These are phyloP conservation scores for Colletotrichum scovillei DNA, from an alignment of 2,329 filamentous ascomycete genomes.

Conservation along the genomic window DNA sequence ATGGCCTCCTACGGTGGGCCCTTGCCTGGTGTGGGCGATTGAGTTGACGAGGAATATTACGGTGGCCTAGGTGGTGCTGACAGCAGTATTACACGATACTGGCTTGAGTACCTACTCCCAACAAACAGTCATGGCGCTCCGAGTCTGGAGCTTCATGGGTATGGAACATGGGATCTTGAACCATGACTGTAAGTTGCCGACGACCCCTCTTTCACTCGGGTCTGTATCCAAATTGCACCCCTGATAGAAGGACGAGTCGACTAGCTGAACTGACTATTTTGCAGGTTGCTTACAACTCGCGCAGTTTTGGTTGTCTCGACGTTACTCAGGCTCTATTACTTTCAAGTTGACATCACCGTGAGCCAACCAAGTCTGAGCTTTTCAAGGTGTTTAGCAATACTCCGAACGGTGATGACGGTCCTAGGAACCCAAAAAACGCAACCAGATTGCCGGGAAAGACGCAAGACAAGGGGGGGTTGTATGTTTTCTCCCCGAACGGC, in stretches of 20 bases:
- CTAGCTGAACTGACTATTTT: neutral
- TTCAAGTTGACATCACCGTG: neutral
- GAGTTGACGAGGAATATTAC: neutral
- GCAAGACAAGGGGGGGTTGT: constrained; percentile 1
- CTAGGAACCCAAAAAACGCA: constrained; percentile 2
- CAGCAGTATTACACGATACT: neutral
- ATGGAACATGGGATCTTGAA: neutral
- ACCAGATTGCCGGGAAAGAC: constrained; percentile 28
- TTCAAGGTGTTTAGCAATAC: neutral
- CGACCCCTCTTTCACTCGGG: neutral
- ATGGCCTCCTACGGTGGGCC: neutral
- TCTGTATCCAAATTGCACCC: neutral
- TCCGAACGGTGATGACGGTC: neutral
- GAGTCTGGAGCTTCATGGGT: neutral
- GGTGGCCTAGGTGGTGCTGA: neutral
- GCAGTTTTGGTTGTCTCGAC: neutral
- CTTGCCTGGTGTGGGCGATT: neutral
- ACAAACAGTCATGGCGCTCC: neutral
- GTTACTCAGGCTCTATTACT: neutral
- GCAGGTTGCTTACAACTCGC: neutral
- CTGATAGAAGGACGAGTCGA: neutral
- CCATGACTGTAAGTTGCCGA: neutral
- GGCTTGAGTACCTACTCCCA: neutral
- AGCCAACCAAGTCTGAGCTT: constrained; percentile 1
- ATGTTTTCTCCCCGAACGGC: neutral